Conservation (phyloP, 805 yeast genomes). For the Kodamaea leandrae region DNA sequence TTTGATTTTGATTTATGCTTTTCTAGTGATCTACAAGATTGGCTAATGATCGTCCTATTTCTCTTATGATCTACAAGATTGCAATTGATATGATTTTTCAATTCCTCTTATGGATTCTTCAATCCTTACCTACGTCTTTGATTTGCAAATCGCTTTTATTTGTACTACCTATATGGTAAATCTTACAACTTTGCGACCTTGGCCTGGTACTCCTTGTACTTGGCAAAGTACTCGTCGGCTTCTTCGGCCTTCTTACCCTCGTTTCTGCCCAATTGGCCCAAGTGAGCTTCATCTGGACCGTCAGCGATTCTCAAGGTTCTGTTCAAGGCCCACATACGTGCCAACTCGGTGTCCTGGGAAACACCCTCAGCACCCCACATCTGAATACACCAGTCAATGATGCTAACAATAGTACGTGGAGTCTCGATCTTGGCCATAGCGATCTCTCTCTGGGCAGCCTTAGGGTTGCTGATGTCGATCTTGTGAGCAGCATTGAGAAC, state of each 20-base stretch:
- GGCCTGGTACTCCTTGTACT: constrained; percentile 17
- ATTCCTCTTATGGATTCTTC: no score
- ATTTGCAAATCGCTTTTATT: no score
- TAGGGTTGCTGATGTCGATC: constrained; percentile 53
- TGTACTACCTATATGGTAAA: no score
- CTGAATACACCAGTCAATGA: constrained; percentile 63
- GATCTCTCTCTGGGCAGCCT: constrained; percentile 54
- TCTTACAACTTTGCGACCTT: constrained; percentile 4
- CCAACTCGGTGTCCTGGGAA: constrained; percentile 58
- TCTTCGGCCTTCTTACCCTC: constrained; percentile 37
- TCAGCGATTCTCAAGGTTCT: constrained; percentile 64
- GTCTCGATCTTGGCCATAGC: constrained; percentile 63
- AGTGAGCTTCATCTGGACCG: constrained; percentile 69
- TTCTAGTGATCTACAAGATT: no score
- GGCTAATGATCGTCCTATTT: no score
- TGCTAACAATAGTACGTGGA: constrained; percentile 50
- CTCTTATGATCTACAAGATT: no score
- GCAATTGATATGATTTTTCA: no score
- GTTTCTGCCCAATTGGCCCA: constrained; percentile 52
- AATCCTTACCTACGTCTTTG: no score
- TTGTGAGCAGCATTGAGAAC: constrained; percentile 61
- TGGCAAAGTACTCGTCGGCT: constrained; percentile 36
- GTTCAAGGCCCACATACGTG: constrained; percentile 48
- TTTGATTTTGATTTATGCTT: no score
- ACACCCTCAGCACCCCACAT: constrained; percentile 66